A percentile compares a stretch with the other conserved stretches of the same genome.
Conservation (phyloP, 495 filamentous ascomycete species). For the Amniculicola lignicola region DNA sequence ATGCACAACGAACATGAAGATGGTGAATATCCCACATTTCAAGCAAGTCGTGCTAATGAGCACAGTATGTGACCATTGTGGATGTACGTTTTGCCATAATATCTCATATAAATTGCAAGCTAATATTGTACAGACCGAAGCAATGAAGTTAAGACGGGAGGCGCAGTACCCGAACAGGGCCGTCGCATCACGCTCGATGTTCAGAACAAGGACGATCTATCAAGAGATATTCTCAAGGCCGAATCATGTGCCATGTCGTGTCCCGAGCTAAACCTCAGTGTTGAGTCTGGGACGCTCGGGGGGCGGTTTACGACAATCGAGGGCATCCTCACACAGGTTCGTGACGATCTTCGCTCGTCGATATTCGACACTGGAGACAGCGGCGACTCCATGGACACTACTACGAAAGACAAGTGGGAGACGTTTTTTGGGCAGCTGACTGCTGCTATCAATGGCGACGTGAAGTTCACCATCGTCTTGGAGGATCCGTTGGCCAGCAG, state of each 20-base stretch:
- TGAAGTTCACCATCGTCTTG: slow-evolving; percentile 80
- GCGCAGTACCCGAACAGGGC: slow-evolving; percentile 82
- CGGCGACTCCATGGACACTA: slow-evolving; percentile 68
- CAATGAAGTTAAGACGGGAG: slow-evolving; percentile 95
- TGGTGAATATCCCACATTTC: slow-evolving; percentile 94
- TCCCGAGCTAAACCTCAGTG: slow-evolving; percentile 76
- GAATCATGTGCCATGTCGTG: slow-evolving; percentile 83
- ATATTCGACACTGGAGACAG: slow-evolving; percentile 71
- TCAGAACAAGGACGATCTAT: slow-evolving; percentile 70
- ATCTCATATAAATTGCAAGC: not conserved
- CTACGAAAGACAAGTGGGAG: slow-evolving; percentile 68
- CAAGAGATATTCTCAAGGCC: slow-evolving; percentile 91
- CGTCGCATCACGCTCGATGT: slow-evolving; percentile 77
- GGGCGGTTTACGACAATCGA: slow-evolving; percentile 98
- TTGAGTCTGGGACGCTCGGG: slow-evolving; percentile 87
- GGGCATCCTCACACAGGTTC: slow-evolving; percentile 87
- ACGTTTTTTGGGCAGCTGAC: slow-evolving; percentile 74
- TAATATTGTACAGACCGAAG: slow-evolving; percentile 54
- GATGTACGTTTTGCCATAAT: slow-evolving; percentile 47
- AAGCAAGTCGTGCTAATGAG: slow-evolving; percentile 91
- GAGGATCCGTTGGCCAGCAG: slow-evolving; percentile 85
- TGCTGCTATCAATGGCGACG: slow-evolving; percentile 73
- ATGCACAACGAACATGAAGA: slow-evolving; percentile 88
- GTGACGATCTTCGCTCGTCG: slow-evolving; percentile 77
- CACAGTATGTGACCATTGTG: slow-evolving; percentile 82